Evolutionary conservation across 2,329 filamentous ascomycete species (phyloP), one percentile per base, ranked within the genome.

Genomic region (Cercospora brassicicola): DNA sequence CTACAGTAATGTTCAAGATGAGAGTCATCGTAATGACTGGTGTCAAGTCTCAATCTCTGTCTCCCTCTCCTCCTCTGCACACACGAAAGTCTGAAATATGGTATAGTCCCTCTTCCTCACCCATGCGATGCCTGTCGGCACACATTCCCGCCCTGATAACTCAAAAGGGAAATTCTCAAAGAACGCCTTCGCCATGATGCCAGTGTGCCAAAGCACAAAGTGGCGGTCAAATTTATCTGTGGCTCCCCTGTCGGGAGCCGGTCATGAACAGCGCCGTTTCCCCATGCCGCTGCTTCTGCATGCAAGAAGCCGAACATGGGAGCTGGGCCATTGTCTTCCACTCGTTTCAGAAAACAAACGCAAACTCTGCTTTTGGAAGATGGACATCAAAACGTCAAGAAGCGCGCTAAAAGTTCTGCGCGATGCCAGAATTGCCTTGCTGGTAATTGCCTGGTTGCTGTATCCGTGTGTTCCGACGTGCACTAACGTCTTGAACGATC

Each of bases 391-490:
- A 31, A 42, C 42, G 20, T 30, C 53, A 31, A 51, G 55, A 53
- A 8, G 36, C 30, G 26, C 23, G 60, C 62, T 71, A 98, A 76
- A 99, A 99, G 81, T 99, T 99, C 81, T 98, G 95, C 33, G 95
- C 92, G 76, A 99, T 97, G 67, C 95, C 95, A 45, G 92, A 92
- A 75, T 92, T 96, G 36, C 88, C 89, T 83, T 96, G 93, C 77
- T 96, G 92, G 10, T 94, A 94, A 76, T 92, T 91, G 55, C 91
- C 88, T 2, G 93, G 90, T 78, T 91, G 96, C 82, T 98, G 94
- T 76, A 99, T 98, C 70, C 94, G 89, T 11, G 95, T 97, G 82
- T 97, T 97, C 72, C 95, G 88, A 73, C 95, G 86, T 30, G 95
- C 95, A 71, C 91, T 90, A 72, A 98, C 95, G 79, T 99, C 95